Percentiles rank a stretch among this genome's conserved stretches.
These are phyloP conservation scores for Danielia reshetovae DNA, from an alignment of 805 yeast genomes.

Conservation along the genomic window DNA sequence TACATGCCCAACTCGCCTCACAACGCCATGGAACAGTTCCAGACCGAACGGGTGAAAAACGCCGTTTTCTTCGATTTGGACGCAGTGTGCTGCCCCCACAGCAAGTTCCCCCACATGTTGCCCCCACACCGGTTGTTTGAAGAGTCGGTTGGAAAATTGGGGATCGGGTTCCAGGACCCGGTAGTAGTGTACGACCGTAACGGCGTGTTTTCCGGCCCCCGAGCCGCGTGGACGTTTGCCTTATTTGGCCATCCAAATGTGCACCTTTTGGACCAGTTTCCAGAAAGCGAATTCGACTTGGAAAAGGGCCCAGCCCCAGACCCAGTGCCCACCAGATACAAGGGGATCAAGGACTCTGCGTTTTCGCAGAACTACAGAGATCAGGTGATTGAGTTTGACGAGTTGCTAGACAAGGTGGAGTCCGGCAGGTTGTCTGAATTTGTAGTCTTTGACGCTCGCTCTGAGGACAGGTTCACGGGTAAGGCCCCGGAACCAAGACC, in stretches of 20 bases:
- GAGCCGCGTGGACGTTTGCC: conserved; percentile 88
- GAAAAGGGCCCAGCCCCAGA: conserved; percentile 16
- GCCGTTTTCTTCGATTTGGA: conserved; percentile 18
- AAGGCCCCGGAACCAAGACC: conserved; percentile 83
- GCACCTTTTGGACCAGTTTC: conserved; percentile 66
- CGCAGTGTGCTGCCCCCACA: conserved; percentile 30
- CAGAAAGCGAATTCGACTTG: conserved; percentile 33
- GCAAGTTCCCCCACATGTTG: conserved; percentile 87
- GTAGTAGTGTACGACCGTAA: conserved; percentile 80
- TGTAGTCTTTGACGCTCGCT: conserved; percentile 77
- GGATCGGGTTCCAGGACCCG: conserved; percentile 50
- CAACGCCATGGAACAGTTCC: conserved; percentile 56
- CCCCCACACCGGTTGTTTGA: conserved; percentile 61
- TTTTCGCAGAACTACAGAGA: conserved; percentile 32
- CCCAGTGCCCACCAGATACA: conserved; percentile 12
- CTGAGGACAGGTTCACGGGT: conserved; percentile 72
- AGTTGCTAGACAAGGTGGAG: conserved; percentile 56
- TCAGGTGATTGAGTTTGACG: conserved; percentile 65
- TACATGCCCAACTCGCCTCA: conserved; percentile 74
- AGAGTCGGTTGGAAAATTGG: conserved; percentile 48
- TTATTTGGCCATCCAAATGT: conserved; percentile 74
- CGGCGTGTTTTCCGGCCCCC: conserved; percentile 83
- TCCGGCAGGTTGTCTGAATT: conserved; percentile 31
- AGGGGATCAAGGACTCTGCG: conserved; percentile 20
- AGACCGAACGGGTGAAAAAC: conserved; percentile 45